A percentile compares a stretch with the other conserved stretches of the same genome.
phyloP scores from a whole-genome alignment of 208 protist species.

The Trypanosoma congolense region DNA sequence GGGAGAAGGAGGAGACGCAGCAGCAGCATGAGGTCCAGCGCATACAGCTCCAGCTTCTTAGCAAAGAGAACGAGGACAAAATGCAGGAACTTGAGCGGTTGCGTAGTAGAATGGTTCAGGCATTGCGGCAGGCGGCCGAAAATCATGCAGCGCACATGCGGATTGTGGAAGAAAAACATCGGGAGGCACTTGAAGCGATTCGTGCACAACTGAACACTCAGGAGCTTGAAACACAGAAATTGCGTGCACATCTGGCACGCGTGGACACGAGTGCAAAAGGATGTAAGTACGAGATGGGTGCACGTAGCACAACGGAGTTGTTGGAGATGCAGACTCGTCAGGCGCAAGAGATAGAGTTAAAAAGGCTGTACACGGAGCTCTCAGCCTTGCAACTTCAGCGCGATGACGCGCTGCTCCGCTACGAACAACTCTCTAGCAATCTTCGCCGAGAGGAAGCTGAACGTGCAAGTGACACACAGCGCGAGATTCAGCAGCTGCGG shows the following conservation, averaged over 20 bases:
- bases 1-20: constrained; percentile 30
- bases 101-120: constrained; percentile 54
- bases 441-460: constrained; percentile 45
- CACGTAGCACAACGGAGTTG: constrained; percentile 46
- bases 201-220: constrained; percentile 46
- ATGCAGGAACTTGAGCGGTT: constrained; percentile 69
- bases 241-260: constrained; percentile 67
- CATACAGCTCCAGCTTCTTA: constrained; percentile 51
- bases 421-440: constrained; percentile 53
- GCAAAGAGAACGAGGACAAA: constrained; percentile 60
- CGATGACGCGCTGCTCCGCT: constrained; percentile 63
- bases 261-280: constrained; percentile 26
- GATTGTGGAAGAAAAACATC: constrained; percentile 74
- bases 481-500: constrained; percentile 8
- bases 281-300: constrained; percentile 8
- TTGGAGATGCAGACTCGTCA: constrained; percentile 61
- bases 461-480: constrained; percentile 11
- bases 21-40: constrained; percentile 28
- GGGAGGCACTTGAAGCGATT: constrained; percentile 53
- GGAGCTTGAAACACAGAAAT: constrained; percentile 61
- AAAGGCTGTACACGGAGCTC: constrained; percentile 65
- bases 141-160: constrained; percentile 78
- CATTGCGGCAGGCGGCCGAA: constrained; percentile 58
- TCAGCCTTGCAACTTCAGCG: constrained; percentile 54
- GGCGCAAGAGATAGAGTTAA: constrained; percentile 70